These are phyloP conservation scores for Monilinia aucupariae DNA, from an alignment of 2,329 filamentous ascomycete genomes.

Conservation along the genomic window DNA sequence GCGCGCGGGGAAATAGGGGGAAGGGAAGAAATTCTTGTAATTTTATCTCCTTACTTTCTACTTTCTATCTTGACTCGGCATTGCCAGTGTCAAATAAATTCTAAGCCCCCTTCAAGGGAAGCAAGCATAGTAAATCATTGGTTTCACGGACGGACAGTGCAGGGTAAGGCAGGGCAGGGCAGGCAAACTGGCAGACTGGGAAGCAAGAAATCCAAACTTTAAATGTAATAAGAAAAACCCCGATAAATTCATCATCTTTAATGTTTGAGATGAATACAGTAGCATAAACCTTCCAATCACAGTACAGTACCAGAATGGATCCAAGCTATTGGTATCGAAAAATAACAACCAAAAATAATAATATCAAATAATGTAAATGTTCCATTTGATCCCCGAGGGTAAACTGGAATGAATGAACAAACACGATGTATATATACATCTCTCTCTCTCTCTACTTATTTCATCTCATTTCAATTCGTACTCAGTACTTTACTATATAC, in stretches of 20 bases:
- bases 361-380: too few relatives aligned
- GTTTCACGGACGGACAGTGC: background rate
- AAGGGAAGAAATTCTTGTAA: constrained; percentile 7
- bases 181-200: background rate
- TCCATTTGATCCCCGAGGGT: too few relatives aligned
- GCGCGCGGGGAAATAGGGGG: constrained; percentile 5
- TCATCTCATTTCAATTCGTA: too few relatives aligned
- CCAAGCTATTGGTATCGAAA: too few relatives aligned
- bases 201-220: constrained; percentile 3
- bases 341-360: background rate
- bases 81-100: background rate
- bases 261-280: too few relatives aligned
- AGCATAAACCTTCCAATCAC: too few relatives aligned
- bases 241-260: background rate
- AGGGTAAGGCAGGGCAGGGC: background rate
- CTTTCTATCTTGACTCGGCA: constrained; percentile 6
- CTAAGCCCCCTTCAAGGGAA: background rate
- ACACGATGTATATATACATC: too few relatives aligned
- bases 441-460: too few relatives aligned
- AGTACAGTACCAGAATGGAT: background rate
- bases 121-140: background rate
- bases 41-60: constrained; percentile 10
- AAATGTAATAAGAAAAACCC: constrained; percentile 10
- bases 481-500: too few relatives aligned
- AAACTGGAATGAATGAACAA: too few relatives aligned